Percentiles rank a stretch among this genome's conserved stretches.
Conservation (phyloP, 495 filamentous ascomycete species). For the Penicillium nucicola region DNA sequence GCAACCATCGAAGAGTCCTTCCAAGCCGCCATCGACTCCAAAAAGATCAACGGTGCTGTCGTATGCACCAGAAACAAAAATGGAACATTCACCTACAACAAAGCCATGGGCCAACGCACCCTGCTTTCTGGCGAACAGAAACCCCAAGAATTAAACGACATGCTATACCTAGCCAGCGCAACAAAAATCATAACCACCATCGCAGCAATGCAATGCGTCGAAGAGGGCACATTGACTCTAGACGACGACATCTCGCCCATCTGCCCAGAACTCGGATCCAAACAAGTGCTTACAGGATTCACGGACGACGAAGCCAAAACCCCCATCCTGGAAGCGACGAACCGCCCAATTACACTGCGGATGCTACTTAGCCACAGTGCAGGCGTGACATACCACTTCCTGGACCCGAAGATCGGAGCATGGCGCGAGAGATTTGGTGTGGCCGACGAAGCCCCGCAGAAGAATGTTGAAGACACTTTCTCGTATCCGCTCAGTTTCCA, state of each 20-base stretch:
- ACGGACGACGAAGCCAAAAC: constrained; percentile 21
- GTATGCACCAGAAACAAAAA: constrained; percentile 20
- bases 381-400: constrained; percentile 43
- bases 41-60: constrained; percentile 25
- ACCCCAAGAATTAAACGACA: constrained; percentile 30
- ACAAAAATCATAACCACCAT: constrained; percentile 25
- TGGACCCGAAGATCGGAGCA: constrained; percentile 27
- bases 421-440: constrained; percentile 33
- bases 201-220: constrained; percentile 46
- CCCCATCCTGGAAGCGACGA: constrained; percentile 19
- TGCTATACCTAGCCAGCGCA: constrained; percentile 28
- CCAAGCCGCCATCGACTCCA: constrained; percentile 25
- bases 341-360: constrained; percentile 35
- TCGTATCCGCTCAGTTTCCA: constrained; percentile 42
- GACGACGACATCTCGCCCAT: constrained; percentile 34
- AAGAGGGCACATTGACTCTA: constrained; percentile 40
- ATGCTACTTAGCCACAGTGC: constrained; percentile 50
- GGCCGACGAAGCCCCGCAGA: constrained; percentile 4
- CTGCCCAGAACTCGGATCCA: constrained; percentile 37
- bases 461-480: constrained; percentile 24
- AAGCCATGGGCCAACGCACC: constrained; percentile 27
- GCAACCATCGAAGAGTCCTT: constrained; percentile 21
- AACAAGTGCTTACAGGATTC: constrained; percentile 39
- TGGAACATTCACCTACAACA: constrained; percentile 26
- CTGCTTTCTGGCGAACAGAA: constrained; percentile 35